phyloP scores from a whole-genome alignment of 371 early-diverging fungal species.

The Mucor plumbeus region DNA sequence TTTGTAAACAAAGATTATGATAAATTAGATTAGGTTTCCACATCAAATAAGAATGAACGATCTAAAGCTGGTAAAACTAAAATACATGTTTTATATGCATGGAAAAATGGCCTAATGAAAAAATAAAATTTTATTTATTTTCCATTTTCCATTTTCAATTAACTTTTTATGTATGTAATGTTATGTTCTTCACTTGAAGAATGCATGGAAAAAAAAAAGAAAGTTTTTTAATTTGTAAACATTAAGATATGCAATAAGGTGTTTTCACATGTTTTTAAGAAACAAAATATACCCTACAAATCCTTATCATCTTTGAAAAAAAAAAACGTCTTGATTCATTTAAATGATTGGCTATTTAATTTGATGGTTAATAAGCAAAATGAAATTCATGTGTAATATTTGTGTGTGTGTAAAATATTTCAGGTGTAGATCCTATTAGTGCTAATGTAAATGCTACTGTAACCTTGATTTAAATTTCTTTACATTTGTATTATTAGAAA shows the following conservation, averaged over 20 bases:
- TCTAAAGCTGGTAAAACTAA: not conserved
- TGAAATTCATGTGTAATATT: not conserved
- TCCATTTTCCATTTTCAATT: not conserved
- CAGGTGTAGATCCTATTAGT: slow-evolving; percentile 1
- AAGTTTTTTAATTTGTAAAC: too few species aligned
- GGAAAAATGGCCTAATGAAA: too few species aligned
- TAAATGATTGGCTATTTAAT: not conserved
- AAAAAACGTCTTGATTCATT: not conserved
- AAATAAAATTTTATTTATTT: not conserved
- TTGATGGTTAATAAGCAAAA: slow-evolving; percentile 1
- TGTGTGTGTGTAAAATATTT: not conserved
- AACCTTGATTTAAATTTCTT: not conserved
- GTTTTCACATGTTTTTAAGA: not conserved
- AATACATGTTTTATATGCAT: too few species aligned
- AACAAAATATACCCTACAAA: not conserved
- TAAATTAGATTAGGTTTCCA: not conserved
- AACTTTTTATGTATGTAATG: not conserved
- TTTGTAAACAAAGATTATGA: not conserved
- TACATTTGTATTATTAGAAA: not conserved
- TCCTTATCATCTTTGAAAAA: not conserved
- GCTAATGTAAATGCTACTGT: not conserved
- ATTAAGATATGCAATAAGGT: too few species aligned
- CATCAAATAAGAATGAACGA: not conserved
- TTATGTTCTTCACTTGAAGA: not conserved
- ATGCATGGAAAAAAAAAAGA: not conserved